phyloP scores from a whole-genome alignment of 768 basidiomycete genomes.

The Boletus barrowsii region DNA sequence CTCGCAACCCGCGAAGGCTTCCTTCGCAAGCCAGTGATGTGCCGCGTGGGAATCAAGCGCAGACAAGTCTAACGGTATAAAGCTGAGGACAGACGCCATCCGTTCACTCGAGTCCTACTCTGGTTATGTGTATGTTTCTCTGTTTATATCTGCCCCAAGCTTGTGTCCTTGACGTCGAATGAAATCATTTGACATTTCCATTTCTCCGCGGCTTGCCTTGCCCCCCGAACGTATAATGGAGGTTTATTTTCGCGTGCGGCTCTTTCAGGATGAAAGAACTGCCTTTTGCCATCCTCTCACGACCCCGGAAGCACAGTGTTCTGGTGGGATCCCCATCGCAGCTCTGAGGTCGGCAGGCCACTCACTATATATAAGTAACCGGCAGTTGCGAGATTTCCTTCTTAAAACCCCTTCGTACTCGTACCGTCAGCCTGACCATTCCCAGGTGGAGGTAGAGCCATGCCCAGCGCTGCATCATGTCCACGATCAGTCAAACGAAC shows the following conservation, averaged over 20 bases:
- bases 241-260: slow-evolving; percentile 18
- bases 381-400: not conserved
- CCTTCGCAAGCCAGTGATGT: slow-evolving; percentile 75
- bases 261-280: not conserved
- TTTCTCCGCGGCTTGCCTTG: not conserved
- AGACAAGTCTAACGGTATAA: slow-evolving; percentile 38
- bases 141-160: not conserved
- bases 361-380: slow-evolving; percentile 15
- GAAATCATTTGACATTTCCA: not conserved
- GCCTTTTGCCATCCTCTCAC: slow-evolving; percentile 5
- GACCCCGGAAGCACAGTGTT: slow-evolving; percentile 1
- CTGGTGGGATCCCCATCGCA: slow-evolving; percentile 1
- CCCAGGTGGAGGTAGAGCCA: slow-evolving; percentile 3
- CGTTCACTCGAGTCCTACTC: not conserved
- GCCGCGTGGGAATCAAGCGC: slow-evolving; percentile 69
- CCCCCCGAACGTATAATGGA: not conserved
- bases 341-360: not conserved
- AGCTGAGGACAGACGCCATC: not conserved
- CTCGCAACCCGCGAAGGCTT: slow-evolving; percentile 82
- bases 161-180: not conserved
- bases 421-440: slow-evolving; percentile 1
- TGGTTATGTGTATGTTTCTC: not conserved
- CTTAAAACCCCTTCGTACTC: slow-evolving; percentile 3
- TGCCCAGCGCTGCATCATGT: slow-evolving; percentile 17
- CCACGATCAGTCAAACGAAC: slow-evolving; percentile 7